A percentile compares a stretch with the other conserved stretches of the same genome.
These are phyloP conservation scores for Boletellus ananiceps DNA, from an alignment of 768 basidiomycete species.

Conservation along the genomic window DNA sequence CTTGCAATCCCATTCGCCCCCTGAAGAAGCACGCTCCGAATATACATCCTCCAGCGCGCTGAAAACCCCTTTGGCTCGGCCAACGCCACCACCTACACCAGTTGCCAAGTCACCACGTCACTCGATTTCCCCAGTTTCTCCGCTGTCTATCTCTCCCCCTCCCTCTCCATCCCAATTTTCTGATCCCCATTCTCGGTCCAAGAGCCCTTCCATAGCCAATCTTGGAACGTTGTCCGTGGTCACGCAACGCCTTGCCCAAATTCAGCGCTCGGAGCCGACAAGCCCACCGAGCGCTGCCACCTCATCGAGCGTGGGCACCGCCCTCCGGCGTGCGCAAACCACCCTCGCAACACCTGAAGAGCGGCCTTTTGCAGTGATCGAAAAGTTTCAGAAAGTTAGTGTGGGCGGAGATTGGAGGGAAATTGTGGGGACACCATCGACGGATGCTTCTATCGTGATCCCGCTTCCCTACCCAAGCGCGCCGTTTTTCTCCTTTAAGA, in stretches of 20 bases:
- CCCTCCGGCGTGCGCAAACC: conserved; percentile 24
- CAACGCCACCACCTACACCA: conserved; percentile 22
- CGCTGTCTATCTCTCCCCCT: conserved; percentile 21
- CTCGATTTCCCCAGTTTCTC: conserved; percentile 7
- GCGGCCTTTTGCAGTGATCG: conserved; percentile 21
- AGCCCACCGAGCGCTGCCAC: conserved; percentile 20
- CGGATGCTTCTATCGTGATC: conserved; percentile 23
- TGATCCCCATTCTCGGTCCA: conserved; percentile 27
- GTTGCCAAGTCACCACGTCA: conserved; percentile 24
- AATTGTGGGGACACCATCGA: conserved; percentile 12
- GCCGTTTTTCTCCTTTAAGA: conserved; percentile 17
- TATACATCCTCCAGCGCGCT: conserved; percentile 25
- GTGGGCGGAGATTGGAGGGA: not conserved
- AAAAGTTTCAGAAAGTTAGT: conserved; percentile 18
- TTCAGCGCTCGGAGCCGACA: conserved; percentile 35
- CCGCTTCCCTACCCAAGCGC: conserved; percentile 18
- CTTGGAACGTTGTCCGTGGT: conserved; percentile 61
- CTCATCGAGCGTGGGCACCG: conserved; percentile 20
- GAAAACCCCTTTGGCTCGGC: conserved; percentile 6
- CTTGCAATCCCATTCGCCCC: conserved; percentile 8
- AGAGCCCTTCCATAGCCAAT: conserved; percentile 60
- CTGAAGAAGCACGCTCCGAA: conserved; percentile 22
- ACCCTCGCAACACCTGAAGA: conserved; percentile 8
- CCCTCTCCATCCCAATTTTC: conserved; percentile 24
- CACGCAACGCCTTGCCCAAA: conserved; percentile 59